Percentiles rank a stretch among this genome's conserved stretches.
Conservation (phyloP, 495 filamentous ascomycete genomes). For the Aspergillus diversus region DNA sequence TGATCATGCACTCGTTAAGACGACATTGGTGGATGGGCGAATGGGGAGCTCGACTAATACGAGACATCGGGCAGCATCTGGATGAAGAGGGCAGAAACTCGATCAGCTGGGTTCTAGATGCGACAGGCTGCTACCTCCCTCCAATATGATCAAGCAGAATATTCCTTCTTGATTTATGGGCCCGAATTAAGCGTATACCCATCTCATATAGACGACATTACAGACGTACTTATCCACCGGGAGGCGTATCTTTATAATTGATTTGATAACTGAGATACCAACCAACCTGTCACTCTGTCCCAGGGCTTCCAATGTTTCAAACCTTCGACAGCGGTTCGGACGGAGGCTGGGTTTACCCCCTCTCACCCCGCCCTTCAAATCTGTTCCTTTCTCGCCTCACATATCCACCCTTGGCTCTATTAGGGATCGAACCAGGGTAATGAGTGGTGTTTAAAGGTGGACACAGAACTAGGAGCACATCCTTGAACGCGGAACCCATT, state of each 20-base stretch:
- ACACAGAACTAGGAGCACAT: neutral
- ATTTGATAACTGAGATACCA: neutral
- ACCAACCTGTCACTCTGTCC: neutral
- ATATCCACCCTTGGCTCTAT: too few species aligned
- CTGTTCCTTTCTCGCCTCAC: too few species aligned
- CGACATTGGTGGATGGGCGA: slow-evolving; percentile 56
- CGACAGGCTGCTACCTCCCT: slow-evolving; percentile 40
- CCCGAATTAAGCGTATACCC: neutral
- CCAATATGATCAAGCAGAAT: slow-evolving; percentile 11
- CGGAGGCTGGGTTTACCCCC: neutral
- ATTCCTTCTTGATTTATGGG: neutral
- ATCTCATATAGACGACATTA: neutral
- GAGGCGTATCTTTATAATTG: neutral
- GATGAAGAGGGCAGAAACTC: slow-evolving; percentile 37
- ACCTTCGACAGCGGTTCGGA: neutral
- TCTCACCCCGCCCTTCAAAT: neutral
- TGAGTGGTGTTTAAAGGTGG: neutral
- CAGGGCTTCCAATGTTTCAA: neutral
- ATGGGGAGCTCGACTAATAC: slow-evolving; percentile 42
- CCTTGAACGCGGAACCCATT: neutral
- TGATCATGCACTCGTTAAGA: slow-evolving; percentile 52
- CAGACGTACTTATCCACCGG: neutral
- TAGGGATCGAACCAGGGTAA: too few species aligned
- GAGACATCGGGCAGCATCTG: slow-evolving; percentile 35
- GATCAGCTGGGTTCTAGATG: slow-evolving; percentile 45